These are phyloP conservation scores for Fomitopsis palustris DNA, from an alignment of 1,284 basidiomycete species.

Conservation along the genomic window DNA sequence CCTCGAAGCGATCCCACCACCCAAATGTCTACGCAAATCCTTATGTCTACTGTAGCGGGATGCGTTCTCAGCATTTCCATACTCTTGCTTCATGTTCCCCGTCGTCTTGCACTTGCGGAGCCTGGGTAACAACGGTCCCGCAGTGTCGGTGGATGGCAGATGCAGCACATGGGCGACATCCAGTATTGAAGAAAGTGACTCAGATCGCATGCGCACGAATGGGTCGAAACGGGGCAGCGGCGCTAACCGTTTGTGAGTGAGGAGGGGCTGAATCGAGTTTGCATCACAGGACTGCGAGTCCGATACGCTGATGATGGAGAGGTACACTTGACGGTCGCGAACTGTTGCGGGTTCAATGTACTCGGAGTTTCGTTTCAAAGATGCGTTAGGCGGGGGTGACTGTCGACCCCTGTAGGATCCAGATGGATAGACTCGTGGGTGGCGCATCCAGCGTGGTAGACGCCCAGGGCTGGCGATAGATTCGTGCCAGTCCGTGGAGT, in stretches of 20 bases:
- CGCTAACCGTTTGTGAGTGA: slow-evolving; percentile 22
- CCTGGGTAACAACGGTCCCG: neutral
- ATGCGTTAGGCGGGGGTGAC: slow-evolving; percentile 7
- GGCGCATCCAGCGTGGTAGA: neutral
- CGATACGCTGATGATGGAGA: neutral
- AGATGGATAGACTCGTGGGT: neutral
- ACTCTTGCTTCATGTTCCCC: neutral
- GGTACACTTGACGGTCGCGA: too few species aligned
- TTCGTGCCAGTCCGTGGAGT: too few species aligned
- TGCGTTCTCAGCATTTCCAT: neutral
- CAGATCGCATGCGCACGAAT: slow-evolving; percentile 26
- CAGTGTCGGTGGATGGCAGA: neutral
- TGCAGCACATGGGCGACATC: neutral
- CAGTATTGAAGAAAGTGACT: slow-evolving; percentile 29
- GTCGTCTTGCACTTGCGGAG: neutral
- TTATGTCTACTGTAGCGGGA: neutral
- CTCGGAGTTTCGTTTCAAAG: neutral
- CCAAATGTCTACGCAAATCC: too few species aligned
- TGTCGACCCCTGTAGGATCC: neutral
- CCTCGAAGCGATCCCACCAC: too few species aligned
- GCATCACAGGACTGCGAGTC: neutral
- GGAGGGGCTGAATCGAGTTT: neutral
- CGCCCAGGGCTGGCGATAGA: too few species aligned
- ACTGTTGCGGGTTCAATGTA: too few species aligned
- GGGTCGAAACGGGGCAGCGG: slow-evolving; percentile 33